Evolutionary conservation across 768 basidiomycete genomes (phyloP), one percentile per base, ranked within the genome.

Genomic region (Rhizopogon roseolus): DNA sequence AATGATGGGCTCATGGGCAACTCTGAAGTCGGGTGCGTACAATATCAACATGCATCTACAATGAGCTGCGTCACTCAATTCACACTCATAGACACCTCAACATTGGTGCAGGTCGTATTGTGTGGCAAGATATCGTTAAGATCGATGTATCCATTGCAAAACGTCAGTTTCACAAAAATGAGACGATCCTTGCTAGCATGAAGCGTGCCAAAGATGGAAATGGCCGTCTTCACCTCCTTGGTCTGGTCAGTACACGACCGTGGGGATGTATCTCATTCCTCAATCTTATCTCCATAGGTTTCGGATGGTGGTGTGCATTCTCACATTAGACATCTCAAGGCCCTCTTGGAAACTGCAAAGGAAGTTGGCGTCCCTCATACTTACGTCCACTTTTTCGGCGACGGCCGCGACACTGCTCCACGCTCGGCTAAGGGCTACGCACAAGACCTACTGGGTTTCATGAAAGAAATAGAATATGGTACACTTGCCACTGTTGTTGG

Each of bases 261-360:
- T 5, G 14, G 19, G 19, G 4, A 8, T 48, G 9, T 38, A 51
- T 13, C 9, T 6, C 36, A 28, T 27, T 17, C 17, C 13, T 29
- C 27, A 54, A 52, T 37, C 39, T 28, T 16, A 27, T 36, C 29
- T 36, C 5, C 44, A 3, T 60, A 93, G 90, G 76, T 93, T 50
- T 97, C 94, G 13, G 94, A 98, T 60, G 94, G 94, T 29, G 93
- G 94, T 61, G 94, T 97, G n/a, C 95, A 96, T 74, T 96, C 95
- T 1, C 93, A 96, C 70, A 96, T 92, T 66, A 81, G 69, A 49
- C 94, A 97, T 68, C 81, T 98, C 37, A 92, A 85, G 62, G 93
- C 93, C 1, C 81, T 98, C 10, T 82, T 98, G 60, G 90, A 93
- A 68, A 87, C 87, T 5, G 95, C 94, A 22, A 95, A 96, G 66